Percentiles rank a stretch among this genome's conserved stretches.
These are phyloP conservation scores for Leucosporidium creatinivorum DNA, from an alignment of 768 basidiomycete genomes.

Conservation along the genomic window DNA sequence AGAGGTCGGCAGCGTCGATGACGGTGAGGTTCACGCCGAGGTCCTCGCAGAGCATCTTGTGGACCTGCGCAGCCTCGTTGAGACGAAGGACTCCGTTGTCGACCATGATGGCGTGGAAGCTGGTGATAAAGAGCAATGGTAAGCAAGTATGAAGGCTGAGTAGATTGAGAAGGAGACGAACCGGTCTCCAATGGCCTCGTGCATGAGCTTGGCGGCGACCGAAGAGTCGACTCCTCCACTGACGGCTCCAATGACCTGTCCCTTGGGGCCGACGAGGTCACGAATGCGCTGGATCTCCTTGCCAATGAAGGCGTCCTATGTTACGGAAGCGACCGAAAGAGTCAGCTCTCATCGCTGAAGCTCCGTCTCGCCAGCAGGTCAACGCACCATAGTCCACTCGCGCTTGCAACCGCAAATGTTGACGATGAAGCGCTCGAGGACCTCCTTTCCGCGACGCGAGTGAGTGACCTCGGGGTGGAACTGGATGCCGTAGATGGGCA, in stretches of 20 bases:
- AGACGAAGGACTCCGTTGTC: conserved; percentile 94
- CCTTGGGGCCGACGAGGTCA: conserved; percentile 85
- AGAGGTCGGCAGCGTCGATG: conserved; percentile 88
- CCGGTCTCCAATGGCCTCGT: conserved; percentile 98
- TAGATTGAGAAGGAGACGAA: conserved; percentile 40
- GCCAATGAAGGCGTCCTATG: conserved; percentile 92
- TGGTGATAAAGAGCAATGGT: conserved; percentile 39
- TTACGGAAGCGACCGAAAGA: not conserved
- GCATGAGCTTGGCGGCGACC: conserved; percentile 98
- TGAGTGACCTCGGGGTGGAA: conserved; percentile 99
- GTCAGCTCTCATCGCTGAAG: not conserved
- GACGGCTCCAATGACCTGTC: conserved; percentile 95
- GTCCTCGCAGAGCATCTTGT: conserved; percentile 85
- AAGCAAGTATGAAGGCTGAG: too few species aligned
- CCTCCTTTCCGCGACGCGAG: conserved; percentile 76
- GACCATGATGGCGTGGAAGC: conserved; percentile 99
- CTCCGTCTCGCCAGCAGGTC: not conserved
- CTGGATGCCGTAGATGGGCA: conserved; percentile 90
- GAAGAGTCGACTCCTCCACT: conserved; percentile 97
- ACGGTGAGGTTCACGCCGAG: conserved; percentile 95
- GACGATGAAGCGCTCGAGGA: conserved; percentile 76
- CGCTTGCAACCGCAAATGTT: conserved; percentile 71
- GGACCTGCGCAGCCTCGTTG: conserved; percentile 82
- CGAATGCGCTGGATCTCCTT: conserved; percentile 91
- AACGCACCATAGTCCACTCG: conserved; percentile 86